Base-by-base conservation (phyloP, 2,329 filamentous ascomycete species). In the Zopfia rhizophila region DNA sequence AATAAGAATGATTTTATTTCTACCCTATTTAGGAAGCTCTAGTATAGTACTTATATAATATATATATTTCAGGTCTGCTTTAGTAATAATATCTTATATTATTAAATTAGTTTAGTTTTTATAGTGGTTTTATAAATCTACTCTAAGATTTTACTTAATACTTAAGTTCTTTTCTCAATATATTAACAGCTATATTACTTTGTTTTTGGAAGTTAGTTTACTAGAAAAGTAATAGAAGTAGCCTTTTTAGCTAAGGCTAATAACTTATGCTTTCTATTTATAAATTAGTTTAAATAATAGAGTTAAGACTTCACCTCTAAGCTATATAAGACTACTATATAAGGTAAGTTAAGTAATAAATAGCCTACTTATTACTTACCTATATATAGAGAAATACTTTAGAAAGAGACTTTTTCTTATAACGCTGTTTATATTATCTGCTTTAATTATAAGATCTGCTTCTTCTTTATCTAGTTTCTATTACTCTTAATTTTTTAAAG, bases 21-120 rank as follows among this genome's bases (percentile, higher is more conserved):
- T 63, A 14, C 72, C 69, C 79, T 79, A 82, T 13, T 67, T 70
- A 2, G 76, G 74, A 3, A 83, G 67, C 13, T 68, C 60, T 0
- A 78, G 77, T 1, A 74, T 74, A 0, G 76, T 76, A 71, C 74
- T 82, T 0, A 73, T 76, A 3, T 79, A 78, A 41, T 76, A 80
- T 35, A 81, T 69, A 21, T 65, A 73, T 29, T 76, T 62, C 5
- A 78, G 64, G 1, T 70, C 53, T 2, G 76, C 60, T 3, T 67
- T 65, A 1, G 58, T 30, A 11, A 81, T 62, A 25, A 68, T 60
- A 6, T 53, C 35, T 33, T 64, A 59, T 7, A 70, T 41, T 3
- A 75, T 63, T 0, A 76, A 74, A 33, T 80, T 73, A 8, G 66
- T 66, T 78, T 78, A 82, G 13, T 60, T 32, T 2, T 56, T 55